These are phyloP conservation scores for Fusarium sp. DNA, from an alignment of 2,329 filamentous ascomycete genomes.

Conservation along the genomic window DNA sequence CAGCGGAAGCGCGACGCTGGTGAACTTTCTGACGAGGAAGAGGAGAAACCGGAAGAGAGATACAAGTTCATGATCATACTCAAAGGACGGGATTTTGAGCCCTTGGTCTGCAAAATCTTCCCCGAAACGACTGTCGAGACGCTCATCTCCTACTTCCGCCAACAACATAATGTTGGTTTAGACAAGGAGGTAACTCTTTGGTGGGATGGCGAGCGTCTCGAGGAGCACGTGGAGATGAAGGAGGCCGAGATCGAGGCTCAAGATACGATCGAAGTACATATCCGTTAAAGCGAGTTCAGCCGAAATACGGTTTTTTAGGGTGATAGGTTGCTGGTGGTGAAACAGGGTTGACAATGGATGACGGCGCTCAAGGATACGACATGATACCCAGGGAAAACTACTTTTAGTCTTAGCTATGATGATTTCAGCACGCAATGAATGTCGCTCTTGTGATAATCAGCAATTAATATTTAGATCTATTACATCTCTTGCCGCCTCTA, in stretches of 20 bases:
- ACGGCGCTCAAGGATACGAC: constrained; percentile 43
- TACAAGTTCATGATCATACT: constrained; percentile 64
- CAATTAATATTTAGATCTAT: constrained; percentile 22
- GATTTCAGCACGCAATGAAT: background rate
- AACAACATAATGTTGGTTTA: constrained; percentile 62
- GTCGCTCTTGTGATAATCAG: constrained; percentile 5
- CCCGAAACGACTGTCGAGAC: constrained; percentile 70
- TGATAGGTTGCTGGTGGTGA: background rate
- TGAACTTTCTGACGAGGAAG: constrained; percentile 53
- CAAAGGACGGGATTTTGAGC: constrained; percentile 63
- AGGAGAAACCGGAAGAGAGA: constrained; percentile 43
- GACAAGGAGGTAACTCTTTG: constrained; percentile 70
- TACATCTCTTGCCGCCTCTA: constrained; percentile 19
- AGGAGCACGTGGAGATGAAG: constrained; percentile 68
- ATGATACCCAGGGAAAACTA: constrained; percentile 48
- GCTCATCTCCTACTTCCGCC: constrained; percentile 72
- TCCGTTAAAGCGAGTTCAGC: background rate
- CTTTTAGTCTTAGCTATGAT: constrained; percentile 18
- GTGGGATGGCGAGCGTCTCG: constrained; percentile 82
- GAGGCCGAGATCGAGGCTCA: constrained; percentile 80
- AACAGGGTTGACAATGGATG: background rate
- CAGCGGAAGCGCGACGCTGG: constrained; percentile 59
- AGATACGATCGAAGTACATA: constrained; percentile 80
- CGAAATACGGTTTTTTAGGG: constrained; percentile 2
- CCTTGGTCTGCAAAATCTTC: constrained; percentile 64